Base-by-base conservation (phyloP, 768 basidiomycete species). In the Postia placenta region DNA sequence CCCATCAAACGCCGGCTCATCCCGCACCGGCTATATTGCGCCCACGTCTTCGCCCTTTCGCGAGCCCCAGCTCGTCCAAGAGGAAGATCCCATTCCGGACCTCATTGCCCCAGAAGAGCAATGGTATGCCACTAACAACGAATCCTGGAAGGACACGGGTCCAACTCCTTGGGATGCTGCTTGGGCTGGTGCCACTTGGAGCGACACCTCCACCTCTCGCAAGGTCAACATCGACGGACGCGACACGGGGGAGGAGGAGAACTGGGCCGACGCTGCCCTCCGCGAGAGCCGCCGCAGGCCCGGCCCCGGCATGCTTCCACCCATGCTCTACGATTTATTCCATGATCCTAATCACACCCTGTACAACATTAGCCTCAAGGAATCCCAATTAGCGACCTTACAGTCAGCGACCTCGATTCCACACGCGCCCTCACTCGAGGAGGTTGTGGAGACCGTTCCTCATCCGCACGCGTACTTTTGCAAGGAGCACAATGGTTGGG, bases 401-500 rank as follows among this genome's bases (percentile, higher is more conserved):
- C n/a, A n/a, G n/a, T n/a, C n/a, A n/a, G 47, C 48, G 19, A 5
- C 45, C 44, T 5, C 58, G 57, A 49, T n/a, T 59, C 69, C 45
- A 49, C 50, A 25, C 6, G 61, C 70, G 9, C 84, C 83, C 1
- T 71, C 80, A n/a, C 69, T 74, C 49, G 78, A 80, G 28, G 85
- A 89, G 56, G 69, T 83, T 5, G 76, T 74, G n/a, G 77, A 74
- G 14, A 75, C 87, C 25, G 73, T 87, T 25, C 89, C 90, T 11
- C 88, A 92, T 61, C 83, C 89, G 4, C 79, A 87, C 56, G 87
- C 86, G 12, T 87, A 87, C 62, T 92, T 86, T 60, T 92, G 88
- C 60, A 78, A 80, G 20, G 82, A 80, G 61, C 85, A 91, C 49
- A 87, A 91, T 56, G 83, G 84, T 5, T 92, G 89, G 89, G 78